These are phyloP conservation scores for Pleurotus platypus DNA, from an alignment of 768 basidiomycete genomes.

Conservation along the genomic window DNA sequence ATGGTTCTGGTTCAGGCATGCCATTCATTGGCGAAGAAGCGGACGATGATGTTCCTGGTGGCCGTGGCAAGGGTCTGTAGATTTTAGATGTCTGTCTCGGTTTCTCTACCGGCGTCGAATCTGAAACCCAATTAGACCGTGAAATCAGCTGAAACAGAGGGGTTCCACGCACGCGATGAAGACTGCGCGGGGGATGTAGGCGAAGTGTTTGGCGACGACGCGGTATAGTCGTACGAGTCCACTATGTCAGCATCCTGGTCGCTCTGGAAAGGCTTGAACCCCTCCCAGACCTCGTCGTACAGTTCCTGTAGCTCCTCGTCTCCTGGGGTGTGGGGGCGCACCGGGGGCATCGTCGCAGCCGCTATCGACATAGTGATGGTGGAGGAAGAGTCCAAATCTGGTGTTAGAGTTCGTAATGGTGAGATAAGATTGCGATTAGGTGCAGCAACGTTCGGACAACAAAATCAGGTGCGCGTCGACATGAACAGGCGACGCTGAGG, in stretches of 20 bases:
- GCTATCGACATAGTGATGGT: neutral
- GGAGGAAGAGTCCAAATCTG: neutral
- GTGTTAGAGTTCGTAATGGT: neutral
- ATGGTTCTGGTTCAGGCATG: constrained; percentile 43
- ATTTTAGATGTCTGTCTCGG: constrained; percentile 20
- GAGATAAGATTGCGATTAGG: neutral
- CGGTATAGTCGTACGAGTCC: constrained; percentile 30
- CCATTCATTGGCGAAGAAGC: constrained; percentile 19
- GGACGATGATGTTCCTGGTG: constrained; percentile 32
- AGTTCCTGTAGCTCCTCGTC: constrained; percentile 73
- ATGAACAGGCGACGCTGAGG: neutral
- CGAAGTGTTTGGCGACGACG: constrained; percentile 12
- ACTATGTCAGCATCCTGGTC: constrained; percentile 35
- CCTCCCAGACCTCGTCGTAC: constrained; percentile 73
- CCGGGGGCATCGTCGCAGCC: neutral
- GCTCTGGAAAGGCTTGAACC: constrained; percentile 36
- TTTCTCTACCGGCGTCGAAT: constrained; percentile 9
- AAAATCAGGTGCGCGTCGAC: neutral
- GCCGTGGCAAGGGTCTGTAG: constrained; percentile 40
- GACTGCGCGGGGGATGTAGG: constrained; percentile 14
- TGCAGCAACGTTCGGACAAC: neutral
- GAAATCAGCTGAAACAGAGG: constrained; percentile 1
- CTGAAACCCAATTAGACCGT: neutral
- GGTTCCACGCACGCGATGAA: constrained; percentile 14
- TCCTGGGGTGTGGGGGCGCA: constrained; percentile 33